Conservation (phyloP, 202 grass and related monocot species). For the Saccharum hybrid region DNA sequence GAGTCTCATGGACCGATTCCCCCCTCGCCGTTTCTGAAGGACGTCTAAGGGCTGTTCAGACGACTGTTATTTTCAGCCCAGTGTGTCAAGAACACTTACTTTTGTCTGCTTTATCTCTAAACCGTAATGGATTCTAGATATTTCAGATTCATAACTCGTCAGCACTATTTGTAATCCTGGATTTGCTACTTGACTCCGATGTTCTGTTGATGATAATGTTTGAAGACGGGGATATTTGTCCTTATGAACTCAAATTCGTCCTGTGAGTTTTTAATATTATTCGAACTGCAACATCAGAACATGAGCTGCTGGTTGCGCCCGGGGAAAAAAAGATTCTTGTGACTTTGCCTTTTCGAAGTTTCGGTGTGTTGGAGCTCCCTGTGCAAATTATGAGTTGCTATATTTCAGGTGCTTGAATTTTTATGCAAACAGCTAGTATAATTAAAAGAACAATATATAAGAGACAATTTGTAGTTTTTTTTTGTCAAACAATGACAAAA, state of each 20-base stretch:
- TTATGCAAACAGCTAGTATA: no score
- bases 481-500: no score
- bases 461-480: no score
- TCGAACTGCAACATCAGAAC: not conserved
- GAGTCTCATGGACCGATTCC: slow-evolving; percentile 67
- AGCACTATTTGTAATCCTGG: slow-evolving; percentile 4
- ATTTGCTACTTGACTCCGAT: not conserved
- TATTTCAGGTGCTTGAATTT: no score
- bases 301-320: not conserved
- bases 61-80: not conserved
- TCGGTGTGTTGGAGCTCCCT: not conserved
- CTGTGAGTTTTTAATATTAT: not conserved
- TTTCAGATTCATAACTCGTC: slow-evolving; percentile 5
- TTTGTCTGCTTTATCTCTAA: slow-evolving; percentile 19
- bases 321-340: not conserved
- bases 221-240: not conserved
- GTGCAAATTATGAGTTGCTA: no score
- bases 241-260: not conserved
- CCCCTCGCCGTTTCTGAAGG: slow-evolving; percentile 63
- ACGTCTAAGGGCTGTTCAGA: not conserved
- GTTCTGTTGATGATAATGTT: slow-evolving; percentile 1
- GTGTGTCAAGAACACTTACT: slow-evolving; percentile 26
- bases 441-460: no score
- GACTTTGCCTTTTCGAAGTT: not conserved
- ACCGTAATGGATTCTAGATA: not conserved